phyloP scores from a whole-genome alignment of 202 grass and related monocot genomes.

The Brachypodium distachyon region DNA sequence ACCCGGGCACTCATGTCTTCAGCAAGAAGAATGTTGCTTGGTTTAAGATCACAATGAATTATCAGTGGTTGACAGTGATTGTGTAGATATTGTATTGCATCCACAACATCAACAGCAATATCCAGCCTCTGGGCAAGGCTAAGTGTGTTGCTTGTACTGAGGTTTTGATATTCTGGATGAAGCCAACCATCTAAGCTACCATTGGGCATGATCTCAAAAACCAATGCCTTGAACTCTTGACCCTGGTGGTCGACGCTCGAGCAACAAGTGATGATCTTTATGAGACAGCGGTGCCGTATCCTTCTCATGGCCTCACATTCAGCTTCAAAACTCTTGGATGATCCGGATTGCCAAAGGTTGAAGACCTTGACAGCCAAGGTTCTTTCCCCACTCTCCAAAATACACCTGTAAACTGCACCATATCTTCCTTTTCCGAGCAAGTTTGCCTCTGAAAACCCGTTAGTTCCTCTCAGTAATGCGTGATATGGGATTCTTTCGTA shows the following conservation, averaged over 20 bases:
- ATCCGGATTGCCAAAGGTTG: neutral
- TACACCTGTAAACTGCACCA: neutral
- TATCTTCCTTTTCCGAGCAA: neutral
- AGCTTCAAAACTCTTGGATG: neutral
- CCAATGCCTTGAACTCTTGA: neutral
- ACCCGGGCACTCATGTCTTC: neutral
- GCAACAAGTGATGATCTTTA: neutral
- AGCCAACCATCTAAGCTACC: neutral
- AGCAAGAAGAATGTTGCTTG: neutral
- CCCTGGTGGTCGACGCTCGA: neutral
- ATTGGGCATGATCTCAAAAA: neutral
- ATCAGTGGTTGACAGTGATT: neutral
- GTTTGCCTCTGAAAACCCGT: neutral
- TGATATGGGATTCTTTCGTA: neutral
- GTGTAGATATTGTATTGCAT: neutral
- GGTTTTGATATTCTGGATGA: neutral
- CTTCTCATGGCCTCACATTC: neutral
- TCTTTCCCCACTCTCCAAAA: neutral
- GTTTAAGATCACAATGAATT: neutral
- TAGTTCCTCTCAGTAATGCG: neutral
- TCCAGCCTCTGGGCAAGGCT: neutral
- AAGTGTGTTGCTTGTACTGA: neutral
- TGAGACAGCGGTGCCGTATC: neutral
- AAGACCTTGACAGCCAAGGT: neutral
- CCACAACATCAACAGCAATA: neutral